Percentiles rank a stretch among this genome's conserved stretches.
phyloP scores from a whole-genome alignment of 1,284 basidiomycete species.

The Phylloboletellus chloephorus region DNA sequence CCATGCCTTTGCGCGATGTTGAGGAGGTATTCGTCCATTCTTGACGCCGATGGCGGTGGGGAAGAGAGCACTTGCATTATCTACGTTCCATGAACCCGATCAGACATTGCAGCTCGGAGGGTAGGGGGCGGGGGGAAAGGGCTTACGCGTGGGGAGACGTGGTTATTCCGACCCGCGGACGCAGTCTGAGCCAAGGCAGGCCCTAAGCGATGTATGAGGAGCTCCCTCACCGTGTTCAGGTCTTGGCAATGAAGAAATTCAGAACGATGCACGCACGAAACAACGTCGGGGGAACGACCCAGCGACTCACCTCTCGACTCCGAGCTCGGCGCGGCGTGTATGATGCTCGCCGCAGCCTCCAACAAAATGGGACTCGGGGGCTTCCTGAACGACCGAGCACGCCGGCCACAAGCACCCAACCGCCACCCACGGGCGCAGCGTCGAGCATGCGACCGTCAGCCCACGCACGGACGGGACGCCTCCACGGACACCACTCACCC shows the following conservation, averaged over 20 bases:
- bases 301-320: slow-evolving; percentile 49
- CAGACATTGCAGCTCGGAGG: not conserved
- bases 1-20: slow-evolving; percentile 48
- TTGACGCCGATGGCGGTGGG: slow-evolving; percentile 49
- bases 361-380: slow-evolving; percentile 45
- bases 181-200: slow-evolving; percentile 54
- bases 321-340: slow-evolving; percentile 53
- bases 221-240: slow-evolving; percentile 47
- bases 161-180: slow-evolving; percentile 44
- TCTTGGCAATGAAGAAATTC: slow-evolving; percentile 37
- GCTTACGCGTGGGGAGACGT: slow-evolving; percentile 51
- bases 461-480: not conserved
- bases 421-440: not conserved
- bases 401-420: slow-evolving; percentile 3
- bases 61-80: slow-evolving; percentile 48
- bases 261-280: too few species aligned
- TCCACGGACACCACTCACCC: slow-evolving; percentile 15
- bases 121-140: not conserved
- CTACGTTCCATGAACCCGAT: slow-evolving; percentile 25
- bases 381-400: slow-evolving; percentile 24
- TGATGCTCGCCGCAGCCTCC: slow-evolving; percentile 64
- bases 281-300: not conserved
- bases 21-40: slow-evolving; percentile 51
- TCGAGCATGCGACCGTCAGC: slow-evolving; percentile 10
- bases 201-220: slow-evolving; percentile 53